Conservation (phyloP, 2,329 filamentous ascomycete genomes). For the Beauveria varroae region DNA sequence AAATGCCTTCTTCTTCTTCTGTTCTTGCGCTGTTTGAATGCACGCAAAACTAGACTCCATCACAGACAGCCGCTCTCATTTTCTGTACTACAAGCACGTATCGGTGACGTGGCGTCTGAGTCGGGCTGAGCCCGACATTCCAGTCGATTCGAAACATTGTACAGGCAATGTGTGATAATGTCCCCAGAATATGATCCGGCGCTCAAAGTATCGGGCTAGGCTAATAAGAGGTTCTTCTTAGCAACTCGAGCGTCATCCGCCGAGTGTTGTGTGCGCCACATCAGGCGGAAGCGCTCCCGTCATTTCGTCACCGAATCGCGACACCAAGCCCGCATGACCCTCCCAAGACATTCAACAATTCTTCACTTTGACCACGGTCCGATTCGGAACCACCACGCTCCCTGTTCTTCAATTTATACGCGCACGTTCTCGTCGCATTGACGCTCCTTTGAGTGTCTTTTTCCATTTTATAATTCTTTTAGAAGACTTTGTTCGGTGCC, state of each 20-base stretch:
- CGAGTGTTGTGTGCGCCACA: background rate
- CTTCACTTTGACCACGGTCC: background rate
- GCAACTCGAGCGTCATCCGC: background rate
- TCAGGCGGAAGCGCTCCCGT: background rate
- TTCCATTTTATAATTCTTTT: background rate
- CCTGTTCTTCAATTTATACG: background rate
- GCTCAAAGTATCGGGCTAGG: no score
- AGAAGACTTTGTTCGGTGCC: no score
- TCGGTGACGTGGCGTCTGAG: no score
- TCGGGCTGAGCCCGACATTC: no score
- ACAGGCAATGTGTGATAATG: no score
- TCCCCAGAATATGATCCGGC: no score
- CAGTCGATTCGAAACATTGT: no score
- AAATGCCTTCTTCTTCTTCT: no score
- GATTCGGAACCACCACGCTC: background rate
- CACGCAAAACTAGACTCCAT: no score
- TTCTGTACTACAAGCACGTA: no score
- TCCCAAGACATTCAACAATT: background rate
- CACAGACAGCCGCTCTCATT: no score
- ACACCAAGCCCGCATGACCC: background rate
- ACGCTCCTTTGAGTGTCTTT: background rate
- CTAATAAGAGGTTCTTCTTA: background rate
- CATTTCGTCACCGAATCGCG: constrained; percentile 8
- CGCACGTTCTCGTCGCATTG: background rate
- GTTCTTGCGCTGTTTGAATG: no score